phyloP scores from a whole-genome alignment of 345 rosid genomes.

The Syzygium aromaticum region DNA sequence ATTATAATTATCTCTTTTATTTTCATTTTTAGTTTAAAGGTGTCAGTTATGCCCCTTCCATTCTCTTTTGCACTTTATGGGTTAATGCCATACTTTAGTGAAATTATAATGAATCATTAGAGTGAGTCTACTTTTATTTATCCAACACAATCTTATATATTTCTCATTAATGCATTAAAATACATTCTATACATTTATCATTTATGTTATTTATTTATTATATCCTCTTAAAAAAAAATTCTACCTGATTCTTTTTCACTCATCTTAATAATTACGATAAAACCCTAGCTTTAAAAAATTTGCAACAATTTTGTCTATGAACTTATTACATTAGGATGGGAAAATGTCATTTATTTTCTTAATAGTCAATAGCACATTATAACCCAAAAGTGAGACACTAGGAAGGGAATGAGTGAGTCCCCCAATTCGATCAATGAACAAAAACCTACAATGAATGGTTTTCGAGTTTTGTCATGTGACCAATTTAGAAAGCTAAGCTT shows the following conservation, averaged over 20 bases:
- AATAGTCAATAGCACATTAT: not conserved
- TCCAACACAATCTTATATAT: not conserved
- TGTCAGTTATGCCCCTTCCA: not conserved
- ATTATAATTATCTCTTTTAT: not conserved
- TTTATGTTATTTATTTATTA: not conserved
- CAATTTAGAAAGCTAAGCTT: no score
- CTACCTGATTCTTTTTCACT: not conserved
- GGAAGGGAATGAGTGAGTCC: not conserved
- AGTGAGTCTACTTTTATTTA: not conserved
- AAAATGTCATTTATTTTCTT: not conserved
- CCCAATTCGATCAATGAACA: not conserved
- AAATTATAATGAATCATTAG: not conserved
- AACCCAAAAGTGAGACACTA: not conserved
- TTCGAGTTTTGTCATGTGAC: not conserved
- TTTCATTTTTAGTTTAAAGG: not conserved
- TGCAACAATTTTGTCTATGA: not conserved
- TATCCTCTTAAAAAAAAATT: not conserved
- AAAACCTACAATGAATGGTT: not conserved
- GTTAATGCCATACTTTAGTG: not conserved
- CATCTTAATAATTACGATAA: not conserved
- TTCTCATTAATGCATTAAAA: not conserved
- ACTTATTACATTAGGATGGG: not conserved
- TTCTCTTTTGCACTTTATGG: not conserved
- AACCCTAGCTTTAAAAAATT: not conserved
- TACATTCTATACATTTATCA: not conserved